Evolutionary conservation across 208 protist species (phyloP).

Genomic region (Acanthamoeba sp.): DNA sequence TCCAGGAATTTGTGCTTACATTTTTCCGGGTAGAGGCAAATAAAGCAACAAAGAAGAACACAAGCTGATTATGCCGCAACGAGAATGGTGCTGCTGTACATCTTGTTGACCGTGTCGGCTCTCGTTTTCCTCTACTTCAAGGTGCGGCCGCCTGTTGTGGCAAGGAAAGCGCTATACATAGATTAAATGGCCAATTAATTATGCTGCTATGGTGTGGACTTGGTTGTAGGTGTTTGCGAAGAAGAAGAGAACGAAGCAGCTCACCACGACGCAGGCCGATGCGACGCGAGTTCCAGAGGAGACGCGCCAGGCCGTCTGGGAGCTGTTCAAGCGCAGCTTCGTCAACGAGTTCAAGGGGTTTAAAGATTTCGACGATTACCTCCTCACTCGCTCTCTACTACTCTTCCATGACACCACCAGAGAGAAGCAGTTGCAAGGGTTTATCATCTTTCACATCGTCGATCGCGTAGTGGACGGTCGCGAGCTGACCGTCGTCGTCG

Average conservation of each 20-base stretch:
- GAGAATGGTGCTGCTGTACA: background rate
- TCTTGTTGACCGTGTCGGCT: background rate
- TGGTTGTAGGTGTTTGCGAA: background rate
- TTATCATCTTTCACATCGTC: slow-evolving; percentile 62
- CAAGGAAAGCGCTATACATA: too few relatives aligned
- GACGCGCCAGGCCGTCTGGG: slow-evolving; percentile 23
- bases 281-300: slow-evolving; percentile 1
- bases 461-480: slow-evolving; percentile 41
- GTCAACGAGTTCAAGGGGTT: slow-evolving; percentile 70
- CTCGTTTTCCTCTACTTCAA: background rate
- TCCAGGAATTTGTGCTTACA: background rate
- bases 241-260: slow-evolving; percentile 22
- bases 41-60: background rate
- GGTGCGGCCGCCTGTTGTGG: too few relatives aligned
- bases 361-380: slow-evolving; percentile 60
- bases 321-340: slow-evolving; percentile 61
- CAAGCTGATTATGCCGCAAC: background rate
- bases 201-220: background rate
- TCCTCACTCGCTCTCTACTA: slow-evolving; percentile 21
- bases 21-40: background rate
- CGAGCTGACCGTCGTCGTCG: slow-evolving; percentile 52
- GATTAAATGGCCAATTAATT: background rate
- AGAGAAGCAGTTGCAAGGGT: slow-evolving; percentile 54
- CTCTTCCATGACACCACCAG: slow-evolving; percentile 57
- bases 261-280: slow-evolving; percentile 37